These are phyloP conservation scores for Termitomyces sp. DNA, from an alignment of 768 basidiomycete species.

Conservation along the genomic window DNA sequence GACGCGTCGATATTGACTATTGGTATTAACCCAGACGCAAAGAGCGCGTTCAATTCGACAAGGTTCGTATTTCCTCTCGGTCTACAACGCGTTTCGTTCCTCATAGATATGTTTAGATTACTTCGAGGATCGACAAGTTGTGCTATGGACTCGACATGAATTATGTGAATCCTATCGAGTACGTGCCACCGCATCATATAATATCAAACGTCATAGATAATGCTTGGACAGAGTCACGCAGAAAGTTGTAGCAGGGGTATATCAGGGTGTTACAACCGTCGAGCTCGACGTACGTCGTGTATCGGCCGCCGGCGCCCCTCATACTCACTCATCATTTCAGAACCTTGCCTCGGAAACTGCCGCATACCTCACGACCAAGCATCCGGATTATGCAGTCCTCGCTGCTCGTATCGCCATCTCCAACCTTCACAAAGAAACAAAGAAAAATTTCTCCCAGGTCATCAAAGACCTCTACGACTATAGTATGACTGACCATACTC, in stretches of 20 bases:
- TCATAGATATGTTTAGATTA: constrained; percentile 51
- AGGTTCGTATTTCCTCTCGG: constrained; percentile 45
- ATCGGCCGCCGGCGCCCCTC: not conserved
- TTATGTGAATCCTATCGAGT: constrained; percentile 93
- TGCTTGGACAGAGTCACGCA: constrained; percentile 63
- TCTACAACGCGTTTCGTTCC: constrained; percentile 5
- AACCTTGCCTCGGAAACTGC: constrained; percentile 97
- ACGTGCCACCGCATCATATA: constrained; percentile 16
- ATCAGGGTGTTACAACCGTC: constrained; percentile 93
- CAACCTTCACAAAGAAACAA: constrained; percentile 98
- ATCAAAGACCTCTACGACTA: constrained; percentile 88
- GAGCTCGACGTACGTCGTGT: constrained; percentile 79
- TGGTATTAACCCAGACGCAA: constrained; percentile 54
- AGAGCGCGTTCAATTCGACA: constrained; percentile 91
- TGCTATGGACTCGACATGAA: constrained; percentile 94
- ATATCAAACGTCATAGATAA: not conserved
- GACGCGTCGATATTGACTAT: constrained; percentile 26
- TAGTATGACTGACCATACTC: constrained; percentile 41
- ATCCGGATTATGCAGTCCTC: constrained; percentile 96
- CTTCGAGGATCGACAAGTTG: constrained; percentile 80
- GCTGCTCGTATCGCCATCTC: constrained; percentile 98
- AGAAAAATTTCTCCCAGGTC: constrained; percentile 93
- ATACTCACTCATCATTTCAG: constrained; percentile 33
- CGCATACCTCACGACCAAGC: constrained; percentile 94
- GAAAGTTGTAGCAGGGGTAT: constrained; percentile 91